Evolutionary conservation across 306 rosid genomes (phyloP), one percentile per base, ranked within the genome.

Genomic region (Sicyos baderoa): DNA sequence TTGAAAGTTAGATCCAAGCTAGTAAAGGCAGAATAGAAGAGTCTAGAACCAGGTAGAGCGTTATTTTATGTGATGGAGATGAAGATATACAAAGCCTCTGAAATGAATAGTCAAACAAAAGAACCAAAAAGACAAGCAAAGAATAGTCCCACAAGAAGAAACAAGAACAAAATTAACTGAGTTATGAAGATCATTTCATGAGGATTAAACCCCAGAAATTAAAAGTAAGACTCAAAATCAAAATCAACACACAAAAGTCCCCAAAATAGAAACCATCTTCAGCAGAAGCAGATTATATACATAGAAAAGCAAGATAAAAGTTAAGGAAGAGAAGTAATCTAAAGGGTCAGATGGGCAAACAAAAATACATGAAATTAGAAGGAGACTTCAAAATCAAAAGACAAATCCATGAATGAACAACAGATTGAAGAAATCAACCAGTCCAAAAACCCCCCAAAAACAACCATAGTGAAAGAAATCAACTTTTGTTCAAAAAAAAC

Each of bases 41-140:
- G 47, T 64, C 71, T 9, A 74, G 77, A 78, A 57, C 17, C 48
- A 12, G 6, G 53, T 10, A 72, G 63, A 77, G 68, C 79, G 84
- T 84, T 81, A 84, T 84, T 84, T 84, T 77, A 84, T 84, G 88
- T 81, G 82, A 69, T 11, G 77, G 44, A 70, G 70, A 57, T 23
- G 81, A 80, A 62, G 35, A 59, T 25, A n/a, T 40, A 48, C 3
- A 58, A 70, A 70, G 77, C 76, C 54, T 37, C 57, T 47, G 65
- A 4, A 18, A 22, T 42, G 48, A 37, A 68, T 74, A 8, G 66
- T 32, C 40, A 76, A 79, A 56, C 72, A 67, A 70, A 80, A 61
- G 77, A 71, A 75, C 76, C 75, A 56, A 61, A 72, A 13, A 22
- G 44, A 51, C 23, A 13, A 63, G 35, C 52, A 60, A 72, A 32